Conservation (phyloP, 495 filamentous ascomycete genomes). For the Aspergillus incahuasiensis region DNA sequence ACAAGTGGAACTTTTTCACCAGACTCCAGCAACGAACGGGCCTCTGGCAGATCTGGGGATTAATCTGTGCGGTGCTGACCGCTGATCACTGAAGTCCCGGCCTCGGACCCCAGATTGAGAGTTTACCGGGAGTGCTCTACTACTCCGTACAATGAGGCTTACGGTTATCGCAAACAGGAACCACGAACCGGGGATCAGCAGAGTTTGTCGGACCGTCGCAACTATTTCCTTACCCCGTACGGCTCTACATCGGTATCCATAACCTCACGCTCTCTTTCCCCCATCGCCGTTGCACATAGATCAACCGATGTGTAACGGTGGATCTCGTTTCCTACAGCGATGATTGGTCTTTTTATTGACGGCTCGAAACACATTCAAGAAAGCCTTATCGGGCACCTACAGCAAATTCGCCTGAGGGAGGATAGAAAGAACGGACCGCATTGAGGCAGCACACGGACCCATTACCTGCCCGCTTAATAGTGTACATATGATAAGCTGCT, state of each 20-base stretch:
- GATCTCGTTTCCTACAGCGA: background rate
- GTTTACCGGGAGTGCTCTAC: background rate
- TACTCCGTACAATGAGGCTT: too few species aligned
- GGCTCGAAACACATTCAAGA: background rate
- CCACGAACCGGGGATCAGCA: background rate
- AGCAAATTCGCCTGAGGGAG: too few species aligned
- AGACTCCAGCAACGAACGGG: background rate
- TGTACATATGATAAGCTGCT: too few species aligned
- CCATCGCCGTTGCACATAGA: background rate
- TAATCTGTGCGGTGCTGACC: slow-evolving; percentile 11
- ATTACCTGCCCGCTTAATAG: too few species aligned
- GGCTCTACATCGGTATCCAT: background rate
- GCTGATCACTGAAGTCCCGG: slow-evolving; percentile 10
- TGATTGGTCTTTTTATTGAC: background rate
- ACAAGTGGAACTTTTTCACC: slow-evolving; percentile 18
- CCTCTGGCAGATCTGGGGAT: slow-evolving; percentile 5
- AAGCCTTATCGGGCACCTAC: slow-evolving; percentile 2
- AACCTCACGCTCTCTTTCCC: background rate
- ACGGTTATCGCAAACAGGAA: background rate
- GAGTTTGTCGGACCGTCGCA: background rate
- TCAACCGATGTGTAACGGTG: background rate
- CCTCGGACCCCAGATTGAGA: background rate
- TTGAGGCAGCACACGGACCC: too few species aligned
- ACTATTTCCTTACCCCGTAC: background rate
- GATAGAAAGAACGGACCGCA: too few species aligned